Conservation (phyloP, 179 eudicot genomes). For the Vitellaria paradoxa region DNA sequence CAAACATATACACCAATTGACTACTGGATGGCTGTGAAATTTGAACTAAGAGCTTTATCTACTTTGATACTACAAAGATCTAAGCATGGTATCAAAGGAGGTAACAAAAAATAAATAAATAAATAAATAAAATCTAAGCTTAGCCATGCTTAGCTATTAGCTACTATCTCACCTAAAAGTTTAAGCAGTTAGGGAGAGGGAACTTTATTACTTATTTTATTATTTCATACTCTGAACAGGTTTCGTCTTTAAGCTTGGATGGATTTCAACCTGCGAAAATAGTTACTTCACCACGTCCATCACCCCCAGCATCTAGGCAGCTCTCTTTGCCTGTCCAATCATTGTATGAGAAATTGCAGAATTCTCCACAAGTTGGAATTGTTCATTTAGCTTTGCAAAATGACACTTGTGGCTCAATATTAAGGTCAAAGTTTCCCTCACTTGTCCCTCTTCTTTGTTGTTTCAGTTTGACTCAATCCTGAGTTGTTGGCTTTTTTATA, state of each 20-base stretch:
- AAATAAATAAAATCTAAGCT: too few species aligned
- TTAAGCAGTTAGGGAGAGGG: too few species aligned
- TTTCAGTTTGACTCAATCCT: not conserved
- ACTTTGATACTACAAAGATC: too few species aligned
- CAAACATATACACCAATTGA: too few species aligned
- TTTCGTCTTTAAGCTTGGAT: slow-evolving; percentile 94
- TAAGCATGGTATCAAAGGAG: too few species aligned
- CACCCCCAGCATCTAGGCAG: slow-evolving; percentile 71
- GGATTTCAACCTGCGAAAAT: slow-evolving; percentile 62
- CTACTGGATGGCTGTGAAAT: too few species aligned
- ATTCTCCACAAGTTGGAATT: slow-evolving; percentile 86
- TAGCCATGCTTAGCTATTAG: too few species aligned
- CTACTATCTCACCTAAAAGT: too few species aligned
- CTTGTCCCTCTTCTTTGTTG: slow-evolving; percentile 8
- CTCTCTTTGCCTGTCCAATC: slow-evolving; percentile 66
- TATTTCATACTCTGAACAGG: too few species aligned
- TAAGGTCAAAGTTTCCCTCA: slow-evolving; percentile 46
- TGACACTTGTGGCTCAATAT: slow-evolving; percentile 82
- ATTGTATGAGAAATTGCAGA: slow-evolving; percentile 69
- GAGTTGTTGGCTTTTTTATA: slow-evolving; percentile 1
- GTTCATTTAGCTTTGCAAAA: slow-evolving; percentile 91
- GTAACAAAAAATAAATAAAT: too few species aligned
- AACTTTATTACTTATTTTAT: too few species aligned
- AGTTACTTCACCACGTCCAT: slow-evolving; percentile 61
- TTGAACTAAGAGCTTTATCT: too few species aligned